A percentile compares a stretch with the other conserved stretches of the same genome.
These are phyloP conservation scores for Globisporangium emineosum DNA, from an alignment of 352 stramenopile genomes.

Conservation along the genomic window DNA sequence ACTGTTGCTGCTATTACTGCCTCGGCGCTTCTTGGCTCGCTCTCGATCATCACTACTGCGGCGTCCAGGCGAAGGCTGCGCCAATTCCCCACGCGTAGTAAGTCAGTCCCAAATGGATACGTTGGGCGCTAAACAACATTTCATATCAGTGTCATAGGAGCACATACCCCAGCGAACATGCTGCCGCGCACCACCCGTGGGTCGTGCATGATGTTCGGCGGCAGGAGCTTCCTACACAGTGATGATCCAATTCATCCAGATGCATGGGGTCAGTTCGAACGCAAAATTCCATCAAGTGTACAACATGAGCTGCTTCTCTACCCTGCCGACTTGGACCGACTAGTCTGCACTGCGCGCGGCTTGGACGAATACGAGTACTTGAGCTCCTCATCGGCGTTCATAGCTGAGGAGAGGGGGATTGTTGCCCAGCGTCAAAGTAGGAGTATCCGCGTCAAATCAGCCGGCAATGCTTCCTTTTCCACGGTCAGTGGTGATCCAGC, in stretches of 20 bases:
- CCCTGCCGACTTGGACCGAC: conserved; percentile 43
- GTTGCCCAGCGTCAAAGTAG: background rate
- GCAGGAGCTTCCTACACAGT: conserved; percentile 23
- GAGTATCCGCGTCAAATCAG: background rate
- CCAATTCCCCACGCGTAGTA: background rate
- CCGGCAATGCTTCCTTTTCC: too few species aligned
- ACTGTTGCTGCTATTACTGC: background rate
- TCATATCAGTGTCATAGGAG: background rate
- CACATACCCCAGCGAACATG: conserved; percentile 54
- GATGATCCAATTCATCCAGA: too few species aligned
- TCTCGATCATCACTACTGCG: conserved; percentile 25
- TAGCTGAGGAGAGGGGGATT: conserved; percentile 13
- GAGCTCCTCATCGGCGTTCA: conserved; percentile 50
- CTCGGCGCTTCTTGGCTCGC: conserved; percentile 34
- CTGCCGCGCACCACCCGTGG: conserved; percentile 58
- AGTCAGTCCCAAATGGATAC: too few species aligned
- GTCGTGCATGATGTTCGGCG: conserved; percentile 78
- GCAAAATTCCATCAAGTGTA: too few species aligned
- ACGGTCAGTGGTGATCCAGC: background rate
- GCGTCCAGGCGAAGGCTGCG: conserved; percentile 17
- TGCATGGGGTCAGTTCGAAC: background rate
- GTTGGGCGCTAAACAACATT: background rate
- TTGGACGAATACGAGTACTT: conserved; percentile 81
- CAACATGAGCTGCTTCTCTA: background rate
- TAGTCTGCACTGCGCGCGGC: conserved; percentile 65